A percentile compares a stretch with the other conserved stretches of the same genome.
These are phyloP conservation scores for Aspergillus aculeatinus DNA, from an alignment of 2,329 filamentous ascomycete genomes.

Conservation along the genomic window DNA sequence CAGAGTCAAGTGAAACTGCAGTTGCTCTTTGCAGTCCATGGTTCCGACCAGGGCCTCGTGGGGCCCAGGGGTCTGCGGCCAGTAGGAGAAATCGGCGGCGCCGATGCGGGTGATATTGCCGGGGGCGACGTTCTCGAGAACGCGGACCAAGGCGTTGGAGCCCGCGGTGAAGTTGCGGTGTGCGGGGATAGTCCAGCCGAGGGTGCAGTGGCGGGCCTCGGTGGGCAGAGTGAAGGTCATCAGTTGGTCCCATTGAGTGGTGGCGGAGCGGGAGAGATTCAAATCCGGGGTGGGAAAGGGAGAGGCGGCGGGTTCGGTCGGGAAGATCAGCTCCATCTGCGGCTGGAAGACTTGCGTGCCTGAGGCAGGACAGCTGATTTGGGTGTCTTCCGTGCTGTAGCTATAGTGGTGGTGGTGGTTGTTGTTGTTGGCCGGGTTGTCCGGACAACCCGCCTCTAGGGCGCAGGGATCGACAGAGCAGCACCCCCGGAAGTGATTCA, in stretches of 20 bases:
- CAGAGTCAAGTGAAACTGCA: background rate
- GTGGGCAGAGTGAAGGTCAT: slow-evolving; percentile 2
- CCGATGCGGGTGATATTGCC: background rate
- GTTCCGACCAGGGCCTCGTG: background rate
- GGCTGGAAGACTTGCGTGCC: background rate
- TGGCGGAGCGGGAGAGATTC: slow-evolving; percentile 3
- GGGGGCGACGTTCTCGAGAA: background rate
- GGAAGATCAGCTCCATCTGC: background rate
- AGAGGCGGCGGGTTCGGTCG: background rate
- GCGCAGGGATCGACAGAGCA: slow-evolving; percentile 11
- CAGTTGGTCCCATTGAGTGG: slow-evolving; percentile 2
- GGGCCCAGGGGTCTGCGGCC: background rate
- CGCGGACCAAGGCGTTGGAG: slow-evolving; percentile 4
- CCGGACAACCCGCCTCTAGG: slow-evolving; percentile 5
- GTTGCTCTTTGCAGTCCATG: background rate
- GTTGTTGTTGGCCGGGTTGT: background rate
- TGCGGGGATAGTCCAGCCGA: slow-evolving; percentile 5
- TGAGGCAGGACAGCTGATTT: background rate
- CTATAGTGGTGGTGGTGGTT: background rate
- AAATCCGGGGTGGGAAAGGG: slow-evolving; percentile 1
- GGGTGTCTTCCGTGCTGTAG: too few species aligned
- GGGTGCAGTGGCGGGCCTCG: slow-evolving; percentile 1
- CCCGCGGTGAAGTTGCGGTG: slow-evolving; percentile 8
- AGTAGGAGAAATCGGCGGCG: slow-evolving; percentile 6
- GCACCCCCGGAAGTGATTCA: slow-evolving; percentile 11